Base-by-base conservation (phyloP, 805 yeast species). In the Myxozyma monticola region DNA sequence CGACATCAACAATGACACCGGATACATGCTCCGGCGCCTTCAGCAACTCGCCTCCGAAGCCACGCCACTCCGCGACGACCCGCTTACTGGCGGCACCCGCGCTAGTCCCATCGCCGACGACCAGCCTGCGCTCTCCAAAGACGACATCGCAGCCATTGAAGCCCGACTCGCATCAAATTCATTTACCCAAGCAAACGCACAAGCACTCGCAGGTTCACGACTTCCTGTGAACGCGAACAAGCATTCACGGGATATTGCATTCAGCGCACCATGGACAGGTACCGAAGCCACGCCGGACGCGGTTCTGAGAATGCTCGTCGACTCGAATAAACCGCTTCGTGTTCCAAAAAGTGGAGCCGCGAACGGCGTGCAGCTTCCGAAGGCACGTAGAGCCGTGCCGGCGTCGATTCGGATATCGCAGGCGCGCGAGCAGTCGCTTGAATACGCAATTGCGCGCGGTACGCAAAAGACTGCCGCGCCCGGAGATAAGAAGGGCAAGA, bases 371-470 rank as follows among this genome's bases (percentile, higher is more conserved):
- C 54, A 51, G 62, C 14, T 38, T 31, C 57, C 61, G 12, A 61
- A 62, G 29, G 52, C 68, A 6, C 60, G 65, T 41, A 65, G 25
- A 24, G 31, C 42, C 14, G 42, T 45, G 18, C 52, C 63, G 2
- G 48, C 49, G 8, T 48, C 63, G 3, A 56, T 72, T 38, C 71
- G 88, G 49, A 60, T 87, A 3, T 69, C 75, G 24, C 68, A 65
- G 34, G 96, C 93, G 0, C 77, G 79, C 48, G 95, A 85, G 49
- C 71, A 71, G 17, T 78, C 84, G 1, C 60, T 85, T 29, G 90
- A 85, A 60, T 88, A 86, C 63, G 71, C 75, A 42, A 61, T 82
- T 22, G 65, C 72, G n/a, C 76, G 76, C 57, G 51, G 69, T 10
- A 64, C 64, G 1, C 49, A 59, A 17, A 60, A 22, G 44, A 35